Base-by-base conservation (phyloP, 345 rosid species). In the Populus pruinosa region DNA sequence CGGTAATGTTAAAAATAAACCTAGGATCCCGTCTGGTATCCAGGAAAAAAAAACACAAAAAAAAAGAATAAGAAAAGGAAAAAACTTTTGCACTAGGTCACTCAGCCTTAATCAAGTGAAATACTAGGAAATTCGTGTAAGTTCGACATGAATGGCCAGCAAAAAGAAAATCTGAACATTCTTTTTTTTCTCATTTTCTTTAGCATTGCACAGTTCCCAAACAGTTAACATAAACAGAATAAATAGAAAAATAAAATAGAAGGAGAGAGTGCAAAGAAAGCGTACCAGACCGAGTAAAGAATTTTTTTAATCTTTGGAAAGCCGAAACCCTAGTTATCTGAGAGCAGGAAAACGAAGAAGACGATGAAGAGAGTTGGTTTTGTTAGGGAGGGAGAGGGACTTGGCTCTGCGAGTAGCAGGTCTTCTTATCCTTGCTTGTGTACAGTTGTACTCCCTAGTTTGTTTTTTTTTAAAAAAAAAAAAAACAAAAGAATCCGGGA, bases 321-420 rank as follows among this genome's bases (percentile, higher is more conserved):
- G 27, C 43, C 36, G 38, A 80, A 75, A 71, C 71, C 86, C 73
- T 59, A 76, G 76, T 8, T 27, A 55, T 67, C 75, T 59, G 76
- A 81, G 77, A 68, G 11, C 44, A 9, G 43, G 72, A 55, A 2
- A 16, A 27, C n/a, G 36, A 41, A 14, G 10, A 36, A 36, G 43
- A 8, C 21, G 29, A 35, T 4, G 31, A 70, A 29, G 20, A 10
- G 47, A 21, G 47, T 14, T 27, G 49, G 23, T 4, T 47, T 16
- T 43, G 61, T 13, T 12, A 47, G 50, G 44, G 43, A 8, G 35
- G 12, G 73, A 8, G 33, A 9, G 73, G 75, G 76, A 68, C 17
- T 75, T 72, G 78, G 75, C 83, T 70, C 80, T 59, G 83, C 86
- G 69, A 80, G 79, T 64, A 36, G 81, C 74, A 33, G 80, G 72